A percentile compares a stretch with the other conserved stretches of the same genome.
These are phyloP conservation scores for Puya raimondii DNA, from an alignment of 176 grass and related monocot species.

Conservation along the genomic window DNA sequence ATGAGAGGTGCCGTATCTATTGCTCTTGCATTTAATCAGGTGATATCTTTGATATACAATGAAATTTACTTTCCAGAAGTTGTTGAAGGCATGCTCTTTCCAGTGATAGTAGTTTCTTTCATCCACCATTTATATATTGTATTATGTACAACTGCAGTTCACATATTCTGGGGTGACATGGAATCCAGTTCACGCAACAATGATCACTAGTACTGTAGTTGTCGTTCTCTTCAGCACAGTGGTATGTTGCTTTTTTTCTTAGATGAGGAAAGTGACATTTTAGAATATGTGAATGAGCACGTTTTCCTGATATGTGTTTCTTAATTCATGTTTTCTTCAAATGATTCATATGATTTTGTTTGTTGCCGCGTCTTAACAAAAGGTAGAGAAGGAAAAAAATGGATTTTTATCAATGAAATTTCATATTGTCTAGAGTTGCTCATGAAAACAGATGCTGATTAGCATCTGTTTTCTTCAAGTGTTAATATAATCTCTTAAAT, in stretches of 20 bases:
- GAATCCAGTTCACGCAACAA: conserved; percentile 53
- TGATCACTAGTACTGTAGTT: conserved; percentile 70
- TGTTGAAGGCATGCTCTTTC: neutral
- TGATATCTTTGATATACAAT: neutral
- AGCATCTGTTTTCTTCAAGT: too few relatives aligned
- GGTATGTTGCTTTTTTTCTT: conserved; percentile 19
- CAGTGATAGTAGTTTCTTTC: neutral
- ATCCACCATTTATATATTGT: neutral
- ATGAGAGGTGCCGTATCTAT: conserved; percentile 87
- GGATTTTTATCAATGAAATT: too few relatives aligned
- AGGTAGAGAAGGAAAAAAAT: too few relatives aligned
- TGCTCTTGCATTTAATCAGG: conserved; percentile 78
- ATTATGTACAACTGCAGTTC: conserved; percentile 39
- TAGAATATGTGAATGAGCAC: too few relatives aligned
- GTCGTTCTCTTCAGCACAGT: conserved; percentile 73
- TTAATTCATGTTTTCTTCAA: too few relatives aligned
- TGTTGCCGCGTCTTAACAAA: too few relatives aligned
- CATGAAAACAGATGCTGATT: too few relatives aligned
- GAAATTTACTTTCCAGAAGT: neutral
- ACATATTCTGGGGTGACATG: conserved; percentile 53
- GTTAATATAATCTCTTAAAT: too few relatives aligned
- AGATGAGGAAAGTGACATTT: too few relatives aligned
- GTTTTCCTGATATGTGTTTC: too few relatives aligned
- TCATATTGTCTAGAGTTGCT: too few relatives aligned
- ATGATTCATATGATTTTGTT: too few relatives aligned